Base-by-base conservation (phyloP, 768 basidiomycete species). In the Mycena vulgaris region DNA sequence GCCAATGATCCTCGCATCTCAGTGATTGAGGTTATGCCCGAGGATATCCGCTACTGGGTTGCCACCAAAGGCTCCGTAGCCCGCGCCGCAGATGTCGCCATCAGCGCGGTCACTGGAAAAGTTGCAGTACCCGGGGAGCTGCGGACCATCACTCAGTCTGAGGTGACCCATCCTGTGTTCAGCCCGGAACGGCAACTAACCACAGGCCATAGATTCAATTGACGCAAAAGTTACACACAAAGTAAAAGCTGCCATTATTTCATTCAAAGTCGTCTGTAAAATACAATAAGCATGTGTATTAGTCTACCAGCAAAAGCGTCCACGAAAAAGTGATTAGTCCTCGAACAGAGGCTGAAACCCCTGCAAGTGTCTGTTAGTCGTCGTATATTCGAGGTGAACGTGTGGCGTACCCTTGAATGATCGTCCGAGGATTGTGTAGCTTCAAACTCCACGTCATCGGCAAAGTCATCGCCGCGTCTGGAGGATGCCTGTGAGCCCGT, bases 21-120 rank as follows among this genome's bases (percentile, higher is more conserved):
- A 9, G 79, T 94, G 39, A 94, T 97, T 72, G 89, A 95, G 78
- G 88, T 98, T 62, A 80, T 92, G 60, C 94, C 95, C 0, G 86
- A 90, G 39, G 92, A 94, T 83, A 92, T 98, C 71, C 87, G 91
- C 62, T 97, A 95, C 77, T 97, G 92, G 90, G 81, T 91, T 64
- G 85, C 91, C 7, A 92, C 87, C 37, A 89, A 89, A 71, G 87
- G 89, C 17, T 77, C 82, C 23, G 71, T 94, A 63, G 87, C 88
- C 6, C 88, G 89, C 49, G 85, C 88, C 1, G 80, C 90, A 10
- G 89, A 95, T 55, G 85, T 89, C 52, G 90, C 90, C 5, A 65
- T 89, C 7, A 83, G 87, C 55, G 86, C 90, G 0, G 81, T 89
- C 27, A 88, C 89, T 3, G 94, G 95, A 4, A 88, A 86, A 48